A percentile compares a stretch with the other conserved stretches of the same genome.
phyloP scores from a whole-genome alignment of 2,329 filamentous ascomycete genomes.

The Balansia obtecta region DNA sequence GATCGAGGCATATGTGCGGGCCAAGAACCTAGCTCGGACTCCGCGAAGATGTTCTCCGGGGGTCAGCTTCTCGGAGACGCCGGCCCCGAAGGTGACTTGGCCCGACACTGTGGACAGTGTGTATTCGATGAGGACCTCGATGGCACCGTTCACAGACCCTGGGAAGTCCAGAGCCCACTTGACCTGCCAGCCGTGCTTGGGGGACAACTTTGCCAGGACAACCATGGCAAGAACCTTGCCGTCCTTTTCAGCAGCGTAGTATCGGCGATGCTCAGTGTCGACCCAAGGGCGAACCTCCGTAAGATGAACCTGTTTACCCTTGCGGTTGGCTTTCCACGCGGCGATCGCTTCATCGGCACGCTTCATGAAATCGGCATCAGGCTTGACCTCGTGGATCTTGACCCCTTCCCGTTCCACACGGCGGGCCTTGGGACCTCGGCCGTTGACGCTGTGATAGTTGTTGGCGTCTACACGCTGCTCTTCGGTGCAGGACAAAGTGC shows the following conservation, averaged over 20 bases:
- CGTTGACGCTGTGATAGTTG: slow-evolving; percentile 44
- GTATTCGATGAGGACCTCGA: slow-evolving; percentile 69
- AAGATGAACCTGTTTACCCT: slow-evolving; percentile 76
- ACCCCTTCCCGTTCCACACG: slow-evolving; percentile 75
- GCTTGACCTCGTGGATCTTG: slow-evolving; percentile 60
- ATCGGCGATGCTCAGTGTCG: slow-evolving; percentile 70
- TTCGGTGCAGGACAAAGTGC: slow-evolving; percentile 75
- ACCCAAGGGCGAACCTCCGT: slow-evolving; percentile 86
- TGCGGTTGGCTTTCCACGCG: slow-evolving; percentile 70
- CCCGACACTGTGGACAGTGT: slow-evolving; percentile 42
- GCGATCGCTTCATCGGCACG: slow-evolving; percentile 61
- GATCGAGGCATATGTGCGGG: slow-evolving; percentile 70
- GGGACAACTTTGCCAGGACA: slow-evolving; percentile 71
- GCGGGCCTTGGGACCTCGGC: slow-evolving; percentile 60
- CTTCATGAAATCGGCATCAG: slow-evolving; percentile 56
- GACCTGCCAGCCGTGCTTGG: slow-evolving; percentile 78
- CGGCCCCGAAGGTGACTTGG: slow-evolving; percentile 74
- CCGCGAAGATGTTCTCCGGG: slow-evolving; percentile 75
- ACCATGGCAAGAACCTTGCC: slow-evolving; percentile 65
- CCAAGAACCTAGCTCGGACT: slow-evolving; percentile 67
- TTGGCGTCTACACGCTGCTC: slow-evolving; percentile 80
- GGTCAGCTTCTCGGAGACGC: slow-evolving; percentile 60
- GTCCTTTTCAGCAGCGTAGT: slow-evolving; percentile 68
- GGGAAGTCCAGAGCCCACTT: slow-evolving; percentile 97
- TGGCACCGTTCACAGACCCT: slow-evolving; percentile 70